These are phyloP conservation scores for Daphne laureola DNA, from an alignment of 441 rosid species.

Conservation along the genomic window DNA sequence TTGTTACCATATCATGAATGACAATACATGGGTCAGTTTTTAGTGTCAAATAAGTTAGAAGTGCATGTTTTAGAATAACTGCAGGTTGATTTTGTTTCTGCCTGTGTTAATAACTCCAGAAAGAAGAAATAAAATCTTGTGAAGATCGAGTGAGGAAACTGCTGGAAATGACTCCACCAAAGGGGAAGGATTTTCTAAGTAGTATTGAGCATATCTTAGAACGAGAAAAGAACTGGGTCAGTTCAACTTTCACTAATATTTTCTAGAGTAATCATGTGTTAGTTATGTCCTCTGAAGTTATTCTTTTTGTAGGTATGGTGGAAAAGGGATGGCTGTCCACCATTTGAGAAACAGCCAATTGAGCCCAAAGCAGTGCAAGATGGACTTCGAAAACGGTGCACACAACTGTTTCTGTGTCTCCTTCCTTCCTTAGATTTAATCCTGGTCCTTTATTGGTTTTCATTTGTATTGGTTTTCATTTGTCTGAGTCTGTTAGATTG, in stretches of 20 bases:
- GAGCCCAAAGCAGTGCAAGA: constrained; percentile 59
- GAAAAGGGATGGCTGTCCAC: constrained; percentile 97
- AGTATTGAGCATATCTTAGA: constrained; percentile 85
- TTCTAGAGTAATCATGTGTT: constrained; percentile 10
- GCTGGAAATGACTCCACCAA: constrained; percentile 91
- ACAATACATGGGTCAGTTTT: too few relatives aligned
- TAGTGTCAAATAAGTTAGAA: too few relatives aligned
- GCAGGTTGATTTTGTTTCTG: too few relatives aligned
- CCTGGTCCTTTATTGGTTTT: too few relatives aligned
- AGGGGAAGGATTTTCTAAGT: constrained; percentile 75
- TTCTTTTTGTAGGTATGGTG: constrained; percentile 75
- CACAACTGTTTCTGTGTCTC: constrained; percentile 1
- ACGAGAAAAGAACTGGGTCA: constrained; percentile 96
- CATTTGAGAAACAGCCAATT: constrained; percentile 84
- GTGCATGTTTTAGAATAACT: too few relatives aligned
- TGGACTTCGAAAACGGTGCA: constrained; percentile 73
- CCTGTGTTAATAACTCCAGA: constrained; percentile 23
- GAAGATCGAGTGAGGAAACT: constrained; percentile 87
- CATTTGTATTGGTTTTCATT: too few relatives aligned
- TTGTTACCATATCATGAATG: too few relatives aligned
- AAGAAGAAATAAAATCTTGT: constrained; percentile 82
- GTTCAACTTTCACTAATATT: constrained; percentile 7
- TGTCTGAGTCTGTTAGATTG: too few relatives aligned
- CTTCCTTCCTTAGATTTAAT: not conserved
- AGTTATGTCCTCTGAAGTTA: constrained; percentile 9